Evolutionary conservation across 305 asterid genomes (phyloP).

Genomic region (Solanum hybrid): DNA sequence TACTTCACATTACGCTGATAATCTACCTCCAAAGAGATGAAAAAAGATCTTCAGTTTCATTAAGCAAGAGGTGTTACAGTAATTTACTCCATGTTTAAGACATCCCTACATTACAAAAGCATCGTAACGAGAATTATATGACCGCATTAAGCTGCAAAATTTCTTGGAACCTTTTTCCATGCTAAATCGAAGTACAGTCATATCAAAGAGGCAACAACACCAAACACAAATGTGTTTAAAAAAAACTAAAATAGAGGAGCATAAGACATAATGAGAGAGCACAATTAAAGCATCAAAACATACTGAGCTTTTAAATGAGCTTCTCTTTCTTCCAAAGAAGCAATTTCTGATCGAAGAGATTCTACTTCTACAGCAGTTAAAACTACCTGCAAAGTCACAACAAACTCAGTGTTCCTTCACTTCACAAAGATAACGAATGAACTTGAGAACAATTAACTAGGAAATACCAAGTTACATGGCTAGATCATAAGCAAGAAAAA

Average conservation of each 20-base stretch:
- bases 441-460: background rate
- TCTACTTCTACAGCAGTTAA: constrained; percentile 75
- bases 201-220: background rate
- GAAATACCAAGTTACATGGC: constrained; percentile 6
- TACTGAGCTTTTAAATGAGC: constrained; percentile 87
- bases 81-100: background rate
- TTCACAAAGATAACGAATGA: background rate
- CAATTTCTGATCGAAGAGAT: constrained; percentile 84
- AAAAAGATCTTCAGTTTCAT: background rate
- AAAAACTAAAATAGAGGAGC: background rate
- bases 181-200: background rate
- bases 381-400: constrained; percentile 41
- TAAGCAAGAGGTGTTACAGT: background rate
- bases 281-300: constrained; percentile 14
- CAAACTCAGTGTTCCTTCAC: background rate
- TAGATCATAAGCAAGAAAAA: background rate
- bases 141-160: background rate
- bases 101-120: background rate
- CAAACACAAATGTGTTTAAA: background rate
- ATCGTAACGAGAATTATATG: background rate
- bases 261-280: background rate
- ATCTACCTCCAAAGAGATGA: background rate
- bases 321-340: constrained; percentile 72
- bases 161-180: background rate
- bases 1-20: background rate